phyloP scores from a whole-genome alignment of 129 eudicot species.

The Arctium minus region DNA sequence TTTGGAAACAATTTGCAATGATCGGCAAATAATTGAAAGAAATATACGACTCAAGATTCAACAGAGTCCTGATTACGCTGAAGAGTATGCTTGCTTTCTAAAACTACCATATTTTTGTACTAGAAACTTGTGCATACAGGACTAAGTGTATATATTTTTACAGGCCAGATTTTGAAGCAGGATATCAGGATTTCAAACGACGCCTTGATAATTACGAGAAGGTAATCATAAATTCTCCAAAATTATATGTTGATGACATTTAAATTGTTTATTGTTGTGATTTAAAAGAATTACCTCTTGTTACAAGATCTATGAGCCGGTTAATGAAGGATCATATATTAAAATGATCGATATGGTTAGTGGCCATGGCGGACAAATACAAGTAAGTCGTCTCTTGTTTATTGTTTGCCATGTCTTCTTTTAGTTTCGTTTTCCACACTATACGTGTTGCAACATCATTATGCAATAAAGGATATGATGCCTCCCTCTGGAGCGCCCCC shows the following conservation, averaged over 20 bases:
- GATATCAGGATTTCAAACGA: conserved; percentile 81
- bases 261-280: background rate
- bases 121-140: background rate
- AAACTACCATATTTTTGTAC: background rate
- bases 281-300: conserved; percentile 10
- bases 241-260: background rate
- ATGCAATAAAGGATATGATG: no score
- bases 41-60: conserved; percentile 98
- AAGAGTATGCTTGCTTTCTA: conserved; percentile 52
- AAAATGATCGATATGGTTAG: conserved; percentile 98
- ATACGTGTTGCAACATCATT: background rate
- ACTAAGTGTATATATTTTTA: conserved; percentile 14
- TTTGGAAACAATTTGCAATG: conserved; percentile 92
- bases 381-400: conserved; percentile 44
- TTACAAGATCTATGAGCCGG: conserved; percentile 86
- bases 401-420: background rate
- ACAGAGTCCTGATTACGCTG: conserved; percentile 99
- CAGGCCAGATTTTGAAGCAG: conserved; percentile 99
- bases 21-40: conserved; percentile 82
- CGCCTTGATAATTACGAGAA: conserved; percentile 92
- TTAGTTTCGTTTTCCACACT: background rate
- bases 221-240: conserved; percentile 32
- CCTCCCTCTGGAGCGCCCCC: no score
- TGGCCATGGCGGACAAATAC: conserved; percentile 98
- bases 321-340: conserved; percentile 95